Evolutionary conservation across 2,329 filamentous ascomycete genomes (phyloP).

Genomic region (Apiospora hydei): DNA sequence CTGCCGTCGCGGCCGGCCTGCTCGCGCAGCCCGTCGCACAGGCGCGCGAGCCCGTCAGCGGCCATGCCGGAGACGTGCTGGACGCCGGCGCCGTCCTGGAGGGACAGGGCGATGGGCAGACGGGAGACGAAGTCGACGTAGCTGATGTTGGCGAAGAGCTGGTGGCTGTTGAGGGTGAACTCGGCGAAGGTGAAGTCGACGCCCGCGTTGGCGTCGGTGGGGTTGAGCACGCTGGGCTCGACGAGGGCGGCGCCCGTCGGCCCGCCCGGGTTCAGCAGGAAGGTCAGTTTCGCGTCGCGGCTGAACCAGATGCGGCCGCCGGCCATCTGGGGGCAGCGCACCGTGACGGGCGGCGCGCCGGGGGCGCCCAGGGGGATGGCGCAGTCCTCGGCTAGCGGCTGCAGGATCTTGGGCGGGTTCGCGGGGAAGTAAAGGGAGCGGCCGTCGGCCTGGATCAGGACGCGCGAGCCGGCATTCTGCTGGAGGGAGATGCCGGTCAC

Average conservation of each 20-base stretch:
- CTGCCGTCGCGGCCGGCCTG: conserved; percentile 48
- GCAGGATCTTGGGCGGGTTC: conserved; percentile 59
- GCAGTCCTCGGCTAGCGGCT: conserved; percentile 62
- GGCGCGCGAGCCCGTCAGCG: conserved; percentile 47
- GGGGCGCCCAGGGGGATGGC: conserved; percentile 69
- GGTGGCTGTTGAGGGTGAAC: conserved; percentile 48
- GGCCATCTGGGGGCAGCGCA: conserved; percentile 72
- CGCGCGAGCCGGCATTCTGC: conserved; percentile 60
- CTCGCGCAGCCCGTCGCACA: conserved; percentile 49
- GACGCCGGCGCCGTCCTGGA: conserved; percentile 49
- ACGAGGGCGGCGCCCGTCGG: conserved; percentile 51
- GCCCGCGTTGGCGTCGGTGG: conserved; percentile 50
- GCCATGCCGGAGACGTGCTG: conserved; percentile 13
- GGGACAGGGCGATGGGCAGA: conserved; percentile 66
- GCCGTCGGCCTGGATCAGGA: conserved; percentile 72
- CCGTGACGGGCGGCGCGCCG: conserved; percentile 66
- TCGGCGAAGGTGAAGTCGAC: conserved; percentile 60
- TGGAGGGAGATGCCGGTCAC: conserved; percentile 72
- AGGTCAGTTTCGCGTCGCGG: conserved; percentile 65
- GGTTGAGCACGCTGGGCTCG: conserved; percentile 55
- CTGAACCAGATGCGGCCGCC: conserved; percentile 78
- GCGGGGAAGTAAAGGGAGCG: conserved; percentile 69
- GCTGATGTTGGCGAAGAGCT: conserved; percentile 56
- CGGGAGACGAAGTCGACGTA: conserved; percentile 59
- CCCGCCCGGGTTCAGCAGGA: conserved; percentile 74